Evolutionary conservation across 1,284 basidiomycete species (phyloP).

Genomic region (Moesziomyces sp.): DNA sequence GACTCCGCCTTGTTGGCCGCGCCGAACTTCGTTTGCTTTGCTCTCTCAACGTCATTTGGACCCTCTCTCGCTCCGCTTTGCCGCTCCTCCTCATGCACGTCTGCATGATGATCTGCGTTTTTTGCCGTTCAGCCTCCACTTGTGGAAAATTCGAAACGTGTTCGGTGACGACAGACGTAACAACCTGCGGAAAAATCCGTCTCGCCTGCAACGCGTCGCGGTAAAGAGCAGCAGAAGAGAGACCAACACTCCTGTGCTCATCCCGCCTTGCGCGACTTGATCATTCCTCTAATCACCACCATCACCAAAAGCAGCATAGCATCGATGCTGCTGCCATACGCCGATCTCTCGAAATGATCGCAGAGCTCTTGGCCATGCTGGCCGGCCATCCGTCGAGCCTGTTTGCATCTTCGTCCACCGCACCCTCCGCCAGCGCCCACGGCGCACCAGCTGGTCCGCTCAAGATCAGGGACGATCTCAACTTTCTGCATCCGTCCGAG

Average conservation of each 20-base stretch:
- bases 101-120: neutral
- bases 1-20: too few species aligned
- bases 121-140: conserved; percentile 2
- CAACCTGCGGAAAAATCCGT: neutral
- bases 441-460: conserved; percentile 7
- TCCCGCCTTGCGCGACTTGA: neutral
- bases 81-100: neutral
- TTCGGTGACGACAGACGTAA: conserved; percentile 1
- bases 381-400: conserved; percentile 51
- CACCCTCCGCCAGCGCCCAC: neutral
- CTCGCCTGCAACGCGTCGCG: conserved; percentile 26
- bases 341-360: conserved; percentile 26
- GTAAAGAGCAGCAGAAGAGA: conserved; percentile 5
- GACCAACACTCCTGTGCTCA: conserved; percentile 31
- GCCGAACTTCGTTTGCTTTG: too few species aligned
- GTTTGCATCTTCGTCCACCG: conserved; percentile 37
- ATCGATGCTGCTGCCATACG: neutral
- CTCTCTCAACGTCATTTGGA: neutral
- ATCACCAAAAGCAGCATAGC: neutral
- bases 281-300: neutral
- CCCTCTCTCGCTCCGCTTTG: neutral
- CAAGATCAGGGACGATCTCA: conserved; percentile 35
- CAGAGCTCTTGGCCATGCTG: conserved; percentile 48
- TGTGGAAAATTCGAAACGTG: neutral
- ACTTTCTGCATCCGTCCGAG: conserved; percentile 44